These are phyloP conservation scores for Amylocarpus encephaloides DNA, from an alignment of 2,329 filamentous ascomycete genomes.

Conservation along the genomic window DNA sequence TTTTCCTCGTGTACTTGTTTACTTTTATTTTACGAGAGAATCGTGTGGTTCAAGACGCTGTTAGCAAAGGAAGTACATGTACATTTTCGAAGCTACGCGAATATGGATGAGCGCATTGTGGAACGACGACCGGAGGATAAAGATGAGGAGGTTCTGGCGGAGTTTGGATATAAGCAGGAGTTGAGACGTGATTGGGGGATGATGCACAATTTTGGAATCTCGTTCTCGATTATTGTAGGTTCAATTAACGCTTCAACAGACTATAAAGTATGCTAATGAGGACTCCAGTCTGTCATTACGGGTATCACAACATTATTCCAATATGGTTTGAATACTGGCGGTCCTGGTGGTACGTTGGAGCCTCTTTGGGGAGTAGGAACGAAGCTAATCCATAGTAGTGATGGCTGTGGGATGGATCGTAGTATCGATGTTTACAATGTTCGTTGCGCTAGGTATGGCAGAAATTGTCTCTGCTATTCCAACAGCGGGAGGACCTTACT, in stretches of 20 bases:
- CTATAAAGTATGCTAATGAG: slow-evolving; percentile 1
- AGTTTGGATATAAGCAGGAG: slow-evolving; percentile 55
- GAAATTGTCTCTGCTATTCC: slow-evolving; percentile 55
- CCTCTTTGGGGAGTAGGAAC: background rate
- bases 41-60: background rate
- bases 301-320: slow-evolving; percentile 52
- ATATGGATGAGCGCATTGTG: slow-evolving; percentile 7
- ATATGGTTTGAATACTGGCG: slow-evolving; percentile 50
- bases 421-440: slow-evolving; percentile 48
- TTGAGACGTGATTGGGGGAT: slow-evolving; percentile 51
- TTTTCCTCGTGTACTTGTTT: background rate
- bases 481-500: slow-evolving; percentile 53
- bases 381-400: slow-evolving; percentile 30
- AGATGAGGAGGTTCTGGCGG: slow-evolving; percentile 46
- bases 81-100: background rate
- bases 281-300: slow-evolving; percentile 48
- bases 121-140: slow-evolving; percentile 16
- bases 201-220: slow-evolving; percentile 55
- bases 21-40: background rate
- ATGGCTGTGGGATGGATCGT: slow-evolving; percentile 52
- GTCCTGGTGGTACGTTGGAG: slow-evolving; percentile 44
- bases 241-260: background rate
- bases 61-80: background rate
- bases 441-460: slow-evolving; percentile 49
- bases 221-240: slow-evolving; percentile 54